These are phyloP conservation scores for Silene vulgaris DNA, from an alignment of 179 eudicot species.

Conservation along the genomic window DNA sequence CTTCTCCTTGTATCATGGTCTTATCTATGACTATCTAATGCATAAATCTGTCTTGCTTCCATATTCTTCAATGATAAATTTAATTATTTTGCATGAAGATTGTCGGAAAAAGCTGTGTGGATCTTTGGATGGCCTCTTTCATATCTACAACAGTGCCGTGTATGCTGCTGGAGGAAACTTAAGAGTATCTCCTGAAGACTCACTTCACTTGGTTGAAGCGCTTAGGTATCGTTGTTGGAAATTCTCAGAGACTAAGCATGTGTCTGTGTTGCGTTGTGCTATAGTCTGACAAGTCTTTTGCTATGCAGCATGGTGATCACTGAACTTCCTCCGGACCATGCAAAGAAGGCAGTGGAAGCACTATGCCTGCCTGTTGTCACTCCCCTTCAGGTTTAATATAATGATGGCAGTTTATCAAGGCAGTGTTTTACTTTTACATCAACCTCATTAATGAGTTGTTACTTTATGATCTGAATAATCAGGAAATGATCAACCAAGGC, in stretches of 20 bases:
- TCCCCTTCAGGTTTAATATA: constrained; percentile 68
- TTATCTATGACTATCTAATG: not conserved
- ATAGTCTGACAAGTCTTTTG: constrained; percentile 24
- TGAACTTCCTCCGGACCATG: constrained; percentile 95
- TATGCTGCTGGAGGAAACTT: constrained; percentile 74
- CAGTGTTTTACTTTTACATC: constrained; percentile 13
- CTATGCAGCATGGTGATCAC: constrained; percentile 80
- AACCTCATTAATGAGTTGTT: not conserved
- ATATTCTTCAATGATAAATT: constrained; percentile 10
- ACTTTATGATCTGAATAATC: constrained; percentile 23
- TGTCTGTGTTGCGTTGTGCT: not conserved
- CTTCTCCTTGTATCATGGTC: not conserved
- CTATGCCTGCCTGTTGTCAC: constrained; percentile 83
- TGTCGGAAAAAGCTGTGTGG: constrained; percentile 91
- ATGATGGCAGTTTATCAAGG: not conserved
- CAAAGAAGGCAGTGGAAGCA: constrained; percentile 87
- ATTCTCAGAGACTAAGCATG: not conserved
- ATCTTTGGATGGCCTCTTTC: constrained; percentile 89
- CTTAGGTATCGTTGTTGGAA: constrained; percentile 49
- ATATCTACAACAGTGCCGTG: constrained; percentile 82
- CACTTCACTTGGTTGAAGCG: constrained; percentile 93
- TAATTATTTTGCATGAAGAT: constrained; percentile 42
- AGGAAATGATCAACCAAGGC: constrained; percentile 93
- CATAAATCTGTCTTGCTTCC: not conserved
- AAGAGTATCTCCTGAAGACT: constrained; percentile 91